Percentiles rank a stretch among this genome's conserved stretches.
These are phyloP conservation scores for Podosphaera aphanis DNA, from an alignment of 2,329 filamentous ascomycete genomes.

Conservation along the genomic window DNA sequence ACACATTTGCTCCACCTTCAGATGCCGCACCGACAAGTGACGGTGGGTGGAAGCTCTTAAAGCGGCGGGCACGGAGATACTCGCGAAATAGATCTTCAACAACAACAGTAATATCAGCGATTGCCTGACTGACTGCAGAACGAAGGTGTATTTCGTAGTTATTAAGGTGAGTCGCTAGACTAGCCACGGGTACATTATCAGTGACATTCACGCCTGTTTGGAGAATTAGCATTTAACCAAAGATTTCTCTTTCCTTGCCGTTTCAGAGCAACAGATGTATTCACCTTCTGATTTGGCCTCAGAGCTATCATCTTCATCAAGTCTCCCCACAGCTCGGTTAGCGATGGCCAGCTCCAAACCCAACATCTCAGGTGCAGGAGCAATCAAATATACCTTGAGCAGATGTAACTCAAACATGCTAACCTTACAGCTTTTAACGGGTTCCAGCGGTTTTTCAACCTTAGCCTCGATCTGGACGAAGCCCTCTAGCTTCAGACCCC, in stretches of 20 bases:
- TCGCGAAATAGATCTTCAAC: constrained; percentile 41
- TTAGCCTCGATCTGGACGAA: constrained; percentile 60
- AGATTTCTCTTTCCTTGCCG: not conserved
- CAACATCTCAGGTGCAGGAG: constrained; percentile 33
- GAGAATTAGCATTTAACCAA: constrained; percentile 5
- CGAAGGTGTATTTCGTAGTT: constrained; percentile 86
- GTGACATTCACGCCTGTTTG: constrained; percentile 17
- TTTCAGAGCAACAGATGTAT: not conserved
- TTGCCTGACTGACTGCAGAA: constrained; percentile 73
- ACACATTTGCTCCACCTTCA: constrained; percentile 83
- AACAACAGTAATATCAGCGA: constrained; percentile 27
- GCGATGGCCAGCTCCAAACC: constrained; percentile 33
- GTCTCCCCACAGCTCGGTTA: constrained; percentile 30
- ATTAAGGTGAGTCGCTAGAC: constrained; percentile 36
- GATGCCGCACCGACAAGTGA: constrained; percentile 76
- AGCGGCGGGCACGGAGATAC: constrained; percentile 52
- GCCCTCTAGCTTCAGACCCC: constrained; percentile 51
- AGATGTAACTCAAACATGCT: constrained; percentile 70
- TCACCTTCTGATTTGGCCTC: constrained; percentile 20
- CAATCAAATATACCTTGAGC: constrained; percentile 58
- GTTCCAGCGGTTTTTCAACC: constrained; percentile 62
- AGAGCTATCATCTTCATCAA: constrained; percentile 31
- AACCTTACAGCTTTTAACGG: constrained; percentile 70
- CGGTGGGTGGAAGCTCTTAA: constrained; percentile 70
- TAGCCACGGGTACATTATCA: constrained; percentile 42